A percentile compares a stretch with the other conserved stretches of the same genome.
Conservation (phyloP, 148 eudicot species). For the Fagopyrum tataricum region DNA sequence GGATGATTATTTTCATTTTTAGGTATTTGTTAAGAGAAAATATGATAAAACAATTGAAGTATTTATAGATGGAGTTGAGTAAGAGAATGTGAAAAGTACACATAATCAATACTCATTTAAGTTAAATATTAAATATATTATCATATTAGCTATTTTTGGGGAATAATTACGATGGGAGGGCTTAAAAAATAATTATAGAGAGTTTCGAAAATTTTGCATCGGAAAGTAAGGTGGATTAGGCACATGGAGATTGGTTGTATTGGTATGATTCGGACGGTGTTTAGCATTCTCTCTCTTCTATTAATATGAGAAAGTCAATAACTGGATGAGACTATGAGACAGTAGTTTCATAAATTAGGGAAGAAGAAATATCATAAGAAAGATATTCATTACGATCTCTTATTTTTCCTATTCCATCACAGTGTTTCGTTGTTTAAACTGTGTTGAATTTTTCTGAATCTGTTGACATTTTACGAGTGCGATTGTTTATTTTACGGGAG, state of each 20-base stretch:
- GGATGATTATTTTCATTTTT: neutral
- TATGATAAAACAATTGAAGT: neutral
- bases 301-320: conserved; percentile 7
- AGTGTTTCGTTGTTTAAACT: neutral
- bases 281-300: neutral
- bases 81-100: neutral
- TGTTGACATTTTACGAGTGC: too few species aligned
- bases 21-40: neutral
- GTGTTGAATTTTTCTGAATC: too few species aligned
- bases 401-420: neutral
- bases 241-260: neutral
- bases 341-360: neutral
- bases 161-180: neutral
- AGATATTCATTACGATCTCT: neutral
- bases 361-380: neutral
- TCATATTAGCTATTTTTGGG: too few species aligned
- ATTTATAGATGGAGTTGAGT: neutral
- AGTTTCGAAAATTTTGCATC: neutral
- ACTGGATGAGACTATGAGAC: neutral
- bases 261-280: neutral
- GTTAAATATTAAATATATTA: neutral
- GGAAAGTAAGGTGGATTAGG: neutral
- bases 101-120: neutral
- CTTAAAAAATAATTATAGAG: neutral
- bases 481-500: too few species aligned